Conservation (phyloP, 768 basidiomycete species). For the Rhodocollybia butyracea region DNA sequence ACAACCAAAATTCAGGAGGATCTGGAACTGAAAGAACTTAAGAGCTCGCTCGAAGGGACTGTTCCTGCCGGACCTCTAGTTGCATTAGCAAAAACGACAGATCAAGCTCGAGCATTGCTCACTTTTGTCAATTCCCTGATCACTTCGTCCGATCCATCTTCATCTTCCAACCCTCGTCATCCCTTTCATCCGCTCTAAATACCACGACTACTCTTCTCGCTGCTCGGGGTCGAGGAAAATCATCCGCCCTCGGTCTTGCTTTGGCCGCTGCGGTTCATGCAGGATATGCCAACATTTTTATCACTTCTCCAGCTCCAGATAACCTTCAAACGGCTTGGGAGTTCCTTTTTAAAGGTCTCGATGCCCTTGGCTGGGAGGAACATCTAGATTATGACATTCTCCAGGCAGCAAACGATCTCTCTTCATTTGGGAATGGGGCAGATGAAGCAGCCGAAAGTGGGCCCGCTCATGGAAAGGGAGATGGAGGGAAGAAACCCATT, state of each 20-base stretch:
- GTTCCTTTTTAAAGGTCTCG: constrained; percentile 96
- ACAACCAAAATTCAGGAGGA: constrained; percentile 45
- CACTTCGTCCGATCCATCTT: constrained; percentile 29
- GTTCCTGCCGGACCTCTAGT: constrained; percentile 88
- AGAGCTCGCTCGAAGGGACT: constrained; percentile 62
- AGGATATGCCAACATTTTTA: constrained; percentile 96
- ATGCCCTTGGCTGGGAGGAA: constrained; percentile 92
- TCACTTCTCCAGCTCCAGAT: constrained; percentile 96
- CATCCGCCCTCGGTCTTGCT: constrained; percentile 91
- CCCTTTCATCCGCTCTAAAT: constrained; percentile 4
- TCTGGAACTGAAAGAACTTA: constrained; percentile 71
- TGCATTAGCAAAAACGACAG: constrained; percentile 86
- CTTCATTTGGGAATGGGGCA: neutral
- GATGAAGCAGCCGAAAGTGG: neutral
- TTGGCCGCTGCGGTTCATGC: constrained; percentile 91
- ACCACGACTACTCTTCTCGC: constrained; percentile 96
- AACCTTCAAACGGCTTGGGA: constrained; percentile 98
- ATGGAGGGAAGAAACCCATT: constrained; percentile 1
- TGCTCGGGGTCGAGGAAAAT: constrained; percentile 93
- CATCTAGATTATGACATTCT: constrained; percentile 97
- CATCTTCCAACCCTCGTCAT: neutral
- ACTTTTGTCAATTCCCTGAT: constrained; percentile 91
- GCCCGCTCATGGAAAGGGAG: neutral
- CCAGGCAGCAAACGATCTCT: constrained; percentile 88
- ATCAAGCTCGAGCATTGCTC: constrained; percentile 92